A percentile compares a stretch with the other conserved stretches of the same genome.
phyloP scores from a whole-genome alignment of 352 stramenopile species.

The Phytophthora sojae region DNA sequence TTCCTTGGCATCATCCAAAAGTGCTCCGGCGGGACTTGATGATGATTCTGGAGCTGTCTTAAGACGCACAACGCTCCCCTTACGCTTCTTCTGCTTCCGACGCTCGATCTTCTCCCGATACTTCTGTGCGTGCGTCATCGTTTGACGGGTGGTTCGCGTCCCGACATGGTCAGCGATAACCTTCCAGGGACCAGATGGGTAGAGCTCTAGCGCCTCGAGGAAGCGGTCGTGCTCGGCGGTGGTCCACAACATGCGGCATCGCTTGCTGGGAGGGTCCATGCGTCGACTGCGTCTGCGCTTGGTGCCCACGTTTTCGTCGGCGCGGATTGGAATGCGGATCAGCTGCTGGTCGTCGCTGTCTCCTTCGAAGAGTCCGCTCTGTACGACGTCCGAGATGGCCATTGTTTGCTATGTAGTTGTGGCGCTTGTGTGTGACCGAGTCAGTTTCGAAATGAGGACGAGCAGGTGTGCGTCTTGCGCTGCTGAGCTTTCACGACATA shows the following conservation, averaged over 20 bases:
- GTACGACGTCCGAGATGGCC: slow-evolving; percentile 30
- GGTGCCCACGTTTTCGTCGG: slow-evolving; percentile 9
- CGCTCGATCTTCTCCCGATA: slow-evolving; percentile 49
- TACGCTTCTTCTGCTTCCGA: slow-evolving; percentile 14
- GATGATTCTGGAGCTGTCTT: too few species aligned
- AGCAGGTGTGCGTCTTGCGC: slow-evolving; percentile 10
- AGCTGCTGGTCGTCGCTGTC: slow-evolving; percentile 25
- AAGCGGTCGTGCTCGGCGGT: slow-evolving; percentile 49
- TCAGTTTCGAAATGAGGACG: slow-evolving; percentile 23
- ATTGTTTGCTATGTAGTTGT: background rate
- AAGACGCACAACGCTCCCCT: slow-evolving; percentile 7
- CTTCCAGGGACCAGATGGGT: slow-evolving; percentile 39
- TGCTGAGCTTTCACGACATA: slow-evolving; percentile 12
- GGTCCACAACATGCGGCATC: slow-evolving; percentile 40
- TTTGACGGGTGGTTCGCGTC: slow-evolving; percentile 38
- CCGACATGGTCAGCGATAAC: slow-evolving; percentile 40
- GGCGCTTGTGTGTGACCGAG: background rate
- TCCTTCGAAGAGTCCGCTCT: slow-evolving; percentile 29
- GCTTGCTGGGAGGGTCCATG: slow-evolving; percentile 23
- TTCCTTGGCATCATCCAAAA: background rate
- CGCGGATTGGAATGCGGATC: slow-evolving; percentile 33
- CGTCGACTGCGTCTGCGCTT: slow-evolving; percentile 23
- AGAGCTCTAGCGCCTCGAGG: slow-evolving; percentile 45
- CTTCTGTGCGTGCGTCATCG: slow-evolving; percentile 50
- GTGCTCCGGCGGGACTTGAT: background rate